Conservation (phyloP, 1,139 yeast genomes). For the Lipomyces yarrowii region DNA sequence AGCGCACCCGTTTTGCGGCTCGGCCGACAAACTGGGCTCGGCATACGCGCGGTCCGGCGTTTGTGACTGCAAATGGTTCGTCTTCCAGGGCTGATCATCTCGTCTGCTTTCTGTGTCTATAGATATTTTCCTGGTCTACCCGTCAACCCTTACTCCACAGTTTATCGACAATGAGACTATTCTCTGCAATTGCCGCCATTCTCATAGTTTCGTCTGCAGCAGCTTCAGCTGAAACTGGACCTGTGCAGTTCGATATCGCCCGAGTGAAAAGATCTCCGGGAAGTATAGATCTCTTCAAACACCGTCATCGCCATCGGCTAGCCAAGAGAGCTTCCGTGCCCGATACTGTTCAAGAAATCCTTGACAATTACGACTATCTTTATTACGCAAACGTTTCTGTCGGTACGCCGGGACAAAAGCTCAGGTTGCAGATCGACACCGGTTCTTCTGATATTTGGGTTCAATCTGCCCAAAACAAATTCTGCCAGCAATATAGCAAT, state of each 20-base stretch:
- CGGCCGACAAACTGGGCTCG: background rate
- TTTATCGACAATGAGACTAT: background rate
- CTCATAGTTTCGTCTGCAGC: background rate
- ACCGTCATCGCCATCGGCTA: slow-evolving; percentile 8
- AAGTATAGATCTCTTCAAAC: background rate
- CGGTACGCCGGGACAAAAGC: slow-evolving; percentile 58
- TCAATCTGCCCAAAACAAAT: slow-evolving; percentile 21
- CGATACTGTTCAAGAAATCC: slow-evolving; percentile 8
- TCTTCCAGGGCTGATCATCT: background rate
- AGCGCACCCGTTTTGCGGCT: background rate
- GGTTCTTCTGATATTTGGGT: slow-evolving; percentile 76
- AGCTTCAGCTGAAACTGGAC: background rate
- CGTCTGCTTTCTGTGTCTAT: background rate
- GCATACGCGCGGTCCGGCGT: background rate
- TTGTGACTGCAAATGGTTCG: background rate
- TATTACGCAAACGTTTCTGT: slow-evolving; percentile 37
- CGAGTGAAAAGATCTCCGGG: background rate
- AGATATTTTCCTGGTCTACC: background rate
- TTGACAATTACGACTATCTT: slow-evolving; percentile 16
- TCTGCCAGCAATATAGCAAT: slow-evolving; percentile 22
- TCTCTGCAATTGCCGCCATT: background rate
- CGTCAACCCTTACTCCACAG: background rate
- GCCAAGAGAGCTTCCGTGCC: background rate
- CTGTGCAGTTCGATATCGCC: slow-evolving; percentile 13
- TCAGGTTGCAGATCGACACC: slow-evolving; percentile 62